These are phyloP conservation scores for Serendipita vermifera DNA, from an alignment of 768 basidiomycete species.

Conservation along the genomic window DNA sequence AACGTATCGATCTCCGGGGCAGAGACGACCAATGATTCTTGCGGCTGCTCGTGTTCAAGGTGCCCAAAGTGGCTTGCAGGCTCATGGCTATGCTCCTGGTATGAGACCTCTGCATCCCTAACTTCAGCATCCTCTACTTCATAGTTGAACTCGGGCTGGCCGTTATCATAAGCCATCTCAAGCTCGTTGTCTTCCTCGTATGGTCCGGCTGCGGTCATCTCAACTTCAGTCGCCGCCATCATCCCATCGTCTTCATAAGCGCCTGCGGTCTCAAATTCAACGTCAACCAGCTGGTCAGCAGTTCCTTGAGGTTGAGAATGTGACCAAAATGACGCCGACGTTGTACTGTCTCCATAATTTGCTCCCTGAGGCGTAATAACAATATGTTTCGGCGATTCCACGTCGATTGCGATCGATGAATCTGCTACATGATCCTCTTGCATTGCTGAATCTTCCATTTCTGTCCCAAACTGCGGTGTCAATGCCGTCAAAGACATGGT, in stretches of 20 bases:
- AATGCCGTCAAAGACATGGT: neutral
- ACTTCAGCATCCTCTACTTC: neutral
- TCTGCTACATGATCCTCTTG: slow-evolving; percentile 4
- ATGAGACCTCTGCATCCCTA: neutral
- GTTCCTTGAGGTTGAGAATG: neutral
- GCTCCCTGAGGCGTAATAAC: neutral
- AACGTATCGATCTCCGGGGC: no score
- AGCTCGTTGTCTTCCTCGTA: slow-evolving; percentile 2
- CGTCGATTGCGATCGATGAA: slow-evolving; percentile 3
- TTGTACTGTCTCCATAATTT: neutral
- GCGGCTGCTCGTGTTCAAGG: no score
- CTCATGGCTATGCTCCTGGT: no score
- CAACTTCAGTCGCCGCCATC: slow-evolving; percentile 2
- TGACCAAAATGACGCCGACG: neutral
- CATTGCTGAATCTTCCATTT: slow-evolving; percentile 5
- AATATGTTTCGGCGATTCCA: slow-evolving; percentile 1
- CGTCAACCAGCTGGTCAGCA: neutral
- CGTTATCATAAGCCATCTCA: slow-evolving; percentile 1
- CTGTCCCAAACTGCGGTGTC: neutral
- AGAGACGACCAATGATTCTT: no score
- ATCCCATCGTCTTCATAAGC: slow-evolving; percentile 1
- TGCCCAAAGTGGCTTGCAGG: neutral
- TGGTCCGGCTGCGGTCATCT: neutral
- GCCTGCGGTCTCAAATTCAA: neutral
- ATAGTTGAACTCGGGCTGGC: neutral